Base-by-base conservation (phyloP, 371 early-diverging fungal genomes). In the Parasitella parasitica region DNA sequence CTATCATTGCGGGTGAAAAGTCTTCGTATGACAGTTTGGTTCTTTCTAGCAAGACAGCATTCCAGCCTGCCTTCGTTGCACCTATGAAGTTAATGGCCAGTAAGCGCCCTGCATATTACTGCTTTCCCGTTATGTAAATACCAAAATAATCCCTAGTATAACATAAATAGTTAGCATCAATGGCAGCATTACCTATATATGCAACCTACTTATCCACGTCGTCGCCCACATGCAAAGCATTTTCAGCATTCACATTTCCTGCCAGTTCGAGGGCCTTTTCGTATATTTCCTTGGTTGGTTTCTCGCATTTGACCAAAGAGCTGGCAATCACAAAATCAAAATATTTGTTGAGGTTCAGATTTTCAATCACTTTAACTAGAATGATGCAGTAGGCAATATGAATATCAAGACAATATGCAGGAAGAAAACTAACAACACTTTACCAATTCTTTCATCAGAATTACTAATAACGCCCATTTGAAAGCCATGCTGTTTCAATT, bases 391-490 rank as follows among this genome's bases (percentile, higher is more conserved):
- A 35, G 18, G 22, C 22, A 43, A 43, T n/a, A n/a, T n/a, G n/a
- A n/a, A n/a, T n/a, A n/a, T n/a, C 32, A 32, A 3, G 11, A 32
- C 32, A 41, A 41, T 20, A 28, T 30, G 22, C 26, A 24, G 11
- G 16, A 13, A 9, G 34, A 30, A 16, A 26, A 15, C 16, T 30
- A 11, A 20, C n/a, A n/a, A 24, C 22, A 28, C 20, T 27, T 67
- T 70, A 78, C 81, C 67, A 15, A 81, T 54, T 52, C 81, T 65
- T 41, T 81, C 81, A 30, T 81, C 81, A 5, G 76, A 74, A 34
- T 81, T 81, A 64, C 77, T 78, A 9, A 81, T 73, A 3, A 81
- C 67, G n/a, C 81, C 81, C 73, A 78, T 74, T 22, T 59, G 37
- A 48, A 73, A 71, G 11, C 78, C 78, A 12, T 68, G 55, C 9